phyloP scores from a whole-genome alignment of 108 stramenopile genomes.

The Cyclostephanos tholiformis region DNA sequence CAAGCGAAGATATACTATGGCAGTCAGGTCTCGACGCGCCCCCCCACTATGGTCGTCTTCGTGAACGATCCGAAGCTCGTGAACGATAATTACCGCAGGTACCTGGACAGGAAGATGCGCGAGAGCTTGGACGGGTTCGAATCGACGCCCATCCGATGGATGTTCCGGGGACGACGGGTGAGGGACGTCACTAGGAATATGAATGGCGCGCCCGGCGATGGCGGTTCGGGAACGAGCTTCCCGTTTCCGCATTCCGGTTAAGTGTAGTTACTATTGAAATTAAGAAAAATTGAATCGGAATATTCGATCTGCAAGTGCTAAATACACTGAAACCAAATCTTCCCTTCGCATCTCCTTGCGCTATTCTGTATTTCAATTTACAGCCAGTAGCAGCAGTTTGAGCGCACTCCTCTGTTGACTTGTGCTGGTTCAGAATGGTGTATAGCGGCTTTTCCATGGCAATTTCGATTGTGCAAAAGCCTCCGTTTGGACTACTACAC shows the following conservation, averaged over 20 bases:
- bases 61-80: conserved; percentile 94
- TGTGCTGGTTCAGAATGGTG: too few relatives aligned
- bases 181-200: conserved; percentile 81
- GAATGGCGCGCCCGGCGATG: conserved; percentile 85
- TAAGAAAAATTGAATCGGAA: background rate
- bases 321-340: too few relatives aligned
- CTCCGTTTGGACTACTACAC: too few relatives aligned
- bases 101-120: conserved; percentile 95
- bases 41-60: conserved; percentile 95
- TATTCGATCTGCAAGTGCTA: too few relatives aligned
- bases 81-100: conserved; percentile 92
- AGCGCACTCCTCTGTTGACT: too few relatives aligned
- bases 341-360: too few relatives aligned
- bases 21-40: conserved; percentile 90
- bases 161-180: conserved; percentile 91
- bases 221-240: conserved; percentile 77
- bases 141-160: conserved; percentile 94
- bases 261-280: conserved; percentile 21
- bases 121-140: conserved; percentile 92
- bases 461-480: too few relatives aligned
- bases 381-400: too few relatives aligned
- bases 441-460: too few relatives aligned
- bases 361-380: too few relatives aligned
- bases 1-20: conserved; percentile 95
- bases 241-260: conserved; percentile 84